Percentiles rank a stretch among this genome's conserved stretches.
phyloP scores from a whole-genome alignment of 805 yeast species.

The Candida ponderosae region DNA sequence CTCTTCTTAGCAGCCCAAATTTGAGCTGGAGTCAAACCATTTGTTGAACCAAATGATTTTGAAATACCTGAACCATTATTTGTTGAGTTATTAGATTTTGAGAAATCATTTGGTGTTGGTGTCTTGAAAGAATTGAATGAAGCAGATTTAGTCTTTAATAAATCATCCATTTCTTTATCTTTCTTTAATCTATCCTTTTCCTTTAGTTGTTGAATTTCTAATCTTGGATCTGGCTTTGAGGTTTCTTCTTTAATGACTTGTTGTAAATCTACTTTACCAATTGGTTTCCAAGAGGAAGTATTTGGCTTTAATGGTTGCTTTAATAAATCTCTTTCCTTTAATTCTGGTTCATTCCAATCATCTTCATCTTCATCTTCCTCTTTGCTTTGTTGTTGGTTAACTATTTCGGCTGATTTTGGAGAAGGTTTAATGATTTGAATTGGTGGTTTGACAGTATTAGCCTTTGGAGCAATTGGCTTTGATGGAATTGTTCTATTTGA shows the following conservation, averaged over 20 bases:
- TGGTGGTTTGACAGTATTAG: constrained; percentile 16
- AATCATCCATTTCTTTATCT: constrained; percentile 26
- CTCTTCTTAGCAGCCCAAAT: constrained; percentile 91
- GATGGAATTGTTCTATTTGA: constrained; percentile 6
- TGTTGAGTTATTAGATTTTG: constrained; percentile 17
- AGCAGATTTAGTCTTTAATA: constrained; percentile 27
- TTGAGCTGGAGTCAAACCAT: constrained; percentile 91
- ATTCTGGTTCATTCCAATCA: constrained; percentile 38
- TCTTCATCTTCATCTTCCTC: constrained; percentile 24
- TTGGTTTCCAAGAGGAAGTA: constrained; percentile 48
- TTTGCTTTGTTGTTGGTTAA: neutral
- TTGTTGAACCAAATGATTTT: constrained; percentile 51
- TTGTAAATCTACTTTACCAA: constrained; percentile 49
- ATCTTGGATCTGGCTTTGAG: constrained; percentile 34
- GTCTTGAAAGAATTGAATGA: constrained; percentile 10
- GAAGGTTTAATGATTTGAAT: constrained; percentile 20
- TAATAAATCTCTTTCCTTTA: constrained; percentile 40
- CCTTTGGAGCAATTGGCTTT: constrained; percentile 17
- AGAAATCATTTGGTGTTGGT: constrained; percentile 14
- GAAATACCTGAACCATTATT: constrained; percentile 52
- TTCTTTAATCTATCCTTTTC: constrained; percentile 25
- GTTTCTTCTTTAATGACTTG: constrained; percentile 35
- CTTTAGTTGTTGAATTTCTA: constrained; percentile 28
- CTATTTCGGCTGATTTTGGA: constrained; percentile 19
- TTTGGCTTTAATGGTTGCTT: constrained; percentile 35